A percentile compares a stretch with the other conserved stretches of the same genome.
phyloP scores from a whole-genome alignment of 1,284 basidiomycete genomes.

The Pterulicium gracile region DNA sequence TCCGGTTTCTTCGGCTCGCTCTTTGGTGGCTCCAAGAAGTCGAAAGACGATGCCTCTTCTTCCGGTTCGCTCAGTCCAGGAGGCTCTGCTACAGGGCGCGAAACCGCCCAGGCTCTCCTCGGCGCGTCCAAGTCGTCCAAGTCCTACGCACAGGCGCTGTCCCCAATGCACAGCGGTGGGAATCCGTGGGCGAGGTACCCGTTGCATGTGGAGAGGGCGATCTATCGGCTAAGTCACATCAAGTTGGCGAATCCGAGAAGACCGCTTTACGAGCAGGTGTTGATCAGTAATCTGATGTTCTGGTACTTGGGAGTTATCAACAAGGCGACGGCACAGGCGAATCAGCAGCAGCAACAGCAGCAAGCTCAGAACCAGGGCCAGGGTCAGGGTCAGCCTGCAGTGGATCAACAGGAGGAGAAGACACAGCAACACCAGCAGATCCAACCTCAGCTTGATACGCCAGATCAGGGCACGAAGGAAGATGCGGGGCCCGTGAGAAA shows the following conservation, averaged over 20 bases:
- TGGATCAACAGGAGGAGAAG: conserved; percentile 19
- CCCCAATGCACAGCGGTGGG: conserved; percentile 28
- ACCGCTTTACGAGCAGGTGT: conserved; percentile 94
- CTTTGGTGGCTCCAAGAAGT: conserved; percentile 77
- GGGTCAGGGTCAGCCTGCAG: conserved; percentile 9
- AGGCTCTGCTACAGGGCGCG: conserved; percentile 54
- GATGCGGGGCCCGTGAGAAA: conserved; percentile 35
- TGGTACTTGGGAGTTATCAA: conserved; percentile 99
- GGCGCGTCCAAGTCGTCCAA: conserved; percentile 76
- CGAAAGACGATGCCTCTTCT: conserved; percentile 48
- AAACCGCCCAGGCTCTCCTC: conserved; percentile 73
- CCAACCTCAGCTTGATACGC: conserved; percentile 15
- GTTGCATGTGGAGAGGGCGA: conserved; percentile 95
- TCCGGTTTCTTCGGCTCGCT: conserved; percentile 80
- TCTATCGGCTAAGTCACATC: conserved; percentile 95
- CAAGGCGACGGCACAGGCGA: conserved; percentile 48
- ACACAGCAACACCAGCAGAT: conserved; percentile 13
- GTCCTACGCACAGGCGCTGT: conserved; percentile 44
- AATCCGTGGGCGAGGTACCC: conserved; percentile 76
- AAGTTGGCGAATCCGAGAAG: conserved; percentile 95
- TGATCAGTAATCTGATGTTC: conserved; percentile 99
- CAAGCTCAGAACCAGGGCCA: conserved; percentile 11
- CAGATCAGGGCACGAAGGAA: conserved; percentile 33
- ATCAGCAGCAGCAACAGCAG: conserved; percentile 16
- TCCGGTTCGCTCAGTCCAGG: too few species aligned